Base-by-base conservation (phyloP, 345 rosid species). In the Hibiscus mutabilis region DNA sequence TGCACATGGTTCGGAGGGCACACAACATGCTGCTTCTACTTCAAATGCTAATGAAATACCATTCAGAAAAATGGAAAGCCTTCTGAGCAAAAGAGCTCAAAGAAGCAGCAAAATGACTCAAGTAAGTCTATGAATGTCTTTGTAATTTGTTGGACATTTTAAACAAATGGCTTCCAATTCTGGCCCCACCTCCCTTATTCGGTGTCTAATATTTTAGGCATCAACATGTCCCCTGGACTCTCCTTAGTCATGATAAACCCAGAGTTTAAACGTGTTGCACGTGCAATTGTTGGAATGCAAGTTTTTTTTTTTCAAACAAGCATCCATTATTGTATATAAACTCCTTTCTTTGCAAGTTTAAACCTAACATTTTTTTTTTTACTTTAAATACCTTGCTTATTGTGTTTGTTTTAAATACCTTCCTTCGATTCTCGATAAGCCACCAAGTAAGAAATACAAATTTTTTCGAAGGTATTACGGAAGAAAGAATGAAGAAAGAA, bases 61-160 rank as follows among this genome's bases (percentile, higher is more conserved):
- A n/a, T n/a, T n/a, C n/a, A n/a, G 73, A 69, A 78, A 49, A 81
- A 68, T 18, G 90, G 56, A 62, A 74, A 73, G 19, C 81, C 82
- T 74, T 84, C 86, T 72, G 73, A 84, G 21, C 68, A 75, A 68
- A 81, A 79, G 65, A 63, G 79, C n/a, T 53, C 27, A 58, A 86
- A 85, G 77, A 84, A 78, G 69, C 77, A 84, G 59, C 68, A 6
- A 19, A 79, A 81, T 75, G 87, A 82, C 76, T 89, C 92, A 33
- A 93, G 97, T 89, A 81, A 13, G 74, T 60, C 25, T 44, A 24
- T 44, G 35, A 22, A 52, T 71, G 16, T 21, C 3, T 31, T 4
- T n/a, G 3, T 33, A 25, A 5, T 44, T 31, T 9, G 6, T 25
- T 15, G 71, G 27, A n/a, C 16, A 27, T 52, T 51, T 67, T 16